Evolutionary conservation across 805 yeast species (phyloP).

Genomic region (Metschnikowia kofuensis): DNA sequence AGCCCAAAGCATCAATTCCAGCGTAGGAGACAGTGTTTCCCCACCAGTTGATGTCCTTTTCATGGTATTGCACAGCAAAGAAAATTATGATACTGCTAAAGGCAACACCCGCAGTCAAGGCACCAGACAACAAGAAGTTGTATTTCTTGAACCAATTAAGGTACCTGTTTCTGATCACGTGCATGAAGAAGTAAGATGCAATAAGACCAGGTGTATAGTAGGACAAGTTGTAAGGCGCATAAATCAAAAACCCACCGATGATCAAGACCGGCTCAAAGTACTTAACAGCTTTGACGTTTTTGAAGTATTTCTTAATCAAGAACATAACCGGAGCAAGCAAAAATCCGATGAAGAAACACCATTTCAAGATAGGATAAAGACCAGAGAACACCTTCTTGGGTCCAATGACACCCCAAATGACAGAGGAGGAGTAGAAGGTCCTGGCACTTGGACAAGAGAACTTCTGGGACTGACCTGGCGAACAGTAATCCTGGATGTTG

Average conservation of each 20-base stretch:
- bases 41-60: conserved; percentile 25
- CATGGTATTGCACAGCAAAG: conserved; percentile 36
- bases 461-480: conserved; percentile 1
- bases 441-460: conserved; percentile 14
- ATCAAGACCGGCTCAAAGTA: conserved; percentile 34
- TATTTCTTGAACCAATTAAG: conserved; percentile 36
- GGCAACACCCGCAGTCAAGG: conserved; percentile 34
- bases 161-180: conserved; percentile 26
- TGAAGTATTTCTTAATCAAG: conserved; percentile 21
- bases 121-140: conserved; percentile 31
- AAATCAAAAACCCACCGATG: conserved; percentile 31
- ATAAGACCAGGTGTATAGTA: conserved; percentile 31
- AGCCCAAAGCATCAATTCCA: conserved; percentile 34
- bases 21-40: conserved; percentile 24
- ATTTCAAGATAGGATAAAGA: conserved; percentile 33
- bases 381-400: conserved; percentile 34
- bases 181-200: conserved; percentile 26
- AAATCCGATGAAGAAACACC: conserved; percentile 34
- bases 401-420: conserved; percentile 67
- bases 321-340: conserved; percentile 24
- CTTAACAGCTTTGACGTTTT: conserved; percentile 19
- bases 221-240: conserved; percentile 33
- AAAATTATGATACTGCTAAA: conserved; percentile 33
- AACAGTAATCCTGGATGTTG: conserved; percentile 2
- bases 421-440: conserved; percentile 50